Evolutionary conservation across 306 rosid genomes (phyloP), one percentile per base, ranked within the genome.

Genomic region (Luffa acutangula): DNA sequence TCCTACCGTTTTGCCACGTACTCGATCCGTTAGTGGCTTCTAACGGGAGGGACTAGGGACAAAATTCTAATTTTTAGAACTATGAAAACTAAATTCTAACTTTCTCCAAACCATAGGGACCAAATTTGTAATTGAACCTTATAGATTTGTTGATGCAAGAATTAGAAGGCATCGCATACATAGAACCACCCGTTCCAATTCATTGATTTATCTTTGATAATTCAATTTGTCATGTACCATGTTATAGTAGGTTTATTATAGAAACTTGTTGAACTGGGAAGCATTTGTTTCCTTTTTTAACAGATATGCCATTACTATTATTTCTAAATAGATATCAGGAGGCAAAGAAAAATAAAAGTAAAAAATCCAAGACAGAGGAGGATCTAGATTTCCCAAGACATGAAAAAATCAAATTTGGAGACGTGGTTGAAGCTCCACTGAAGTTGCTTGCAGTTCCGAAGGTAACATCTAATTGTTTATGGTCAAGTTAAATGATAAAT

Each of bases 351-450:
- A 89, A 87, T 77, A 95, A 94, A 83, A 88, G 85, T 64, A 88
- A 92, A 69, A 91, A 86, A 21, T 76, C 73, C 6, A 83, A 79
- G 72, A 79, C 81, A 36, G 95, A 85, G 45, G 92, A 82, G 18
- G 71, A 60, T 14, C 25, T 77, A 73, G 92, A 83, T 71, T 95
- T 95, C 66, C 98, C 96, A 5, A 89, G 88, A 66, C 91, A 60
- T 0, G 98, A 95, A 81, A 79, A 91, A 76, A 85, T 95, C 58
- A 82, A 84, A 85, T 95, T 92, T 83, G 98, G 98, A 72, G 98
- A 95, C 78, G 89, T 92, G 49, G 98, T 92, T 76, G 86, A 87
- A 87, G 98, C 96, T 67, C 98, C 98, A 58, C 96, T 93, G 15
- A 95, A 95, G 88, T 82, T 95, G 73, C 78, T 84, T 60, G 71